A percentile compares a stretch with the other conserved stretches of the same genome.
phyloP scores from a whole-genome alignment of 2,329 filamentous ascomycete species.

The Didymella arachidicola region DNA sequence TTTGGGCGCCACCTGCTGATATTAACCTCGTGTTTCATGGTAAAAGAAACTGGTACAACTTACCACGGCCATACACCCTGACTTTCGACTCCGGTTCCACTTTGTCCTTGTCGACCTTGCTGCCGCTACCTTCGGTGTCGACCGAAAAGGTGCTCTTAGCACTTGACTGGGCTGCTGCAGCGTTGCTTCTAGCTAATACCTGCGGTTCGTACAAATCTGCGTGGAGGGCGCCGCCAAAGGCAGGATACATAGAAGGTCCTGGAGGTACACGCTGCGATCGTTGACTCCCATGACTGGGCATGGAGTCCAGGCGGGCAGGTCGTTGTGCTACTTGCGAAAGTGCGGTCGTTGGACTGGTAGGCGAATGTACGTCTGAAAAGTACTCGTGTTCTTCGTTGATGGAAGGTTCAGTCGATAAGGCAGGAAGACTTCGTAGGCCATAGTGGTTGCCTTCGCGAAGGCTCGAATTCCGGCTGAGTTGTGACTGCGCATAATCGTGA shows the following conservation, averaged over 20 bases:
- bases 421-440: constrained; percentile 35
- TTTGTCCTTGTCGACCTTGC: constrained; percentile 53
- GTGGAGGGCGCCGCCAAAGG: constrained; percentile 34
- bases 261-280: constrained; percentile 30
- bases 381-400: constrained; percentile 40
- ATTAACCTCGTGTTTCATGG: constrained; percentile 43
- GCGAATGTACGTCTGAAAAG: constrained; percentile 42
- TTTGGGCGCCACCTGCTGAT: constrained; percentile 59
- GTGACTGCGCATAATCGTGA: constrained; percentile 28
- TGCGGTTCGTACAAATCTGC: constrained; percentile 42
- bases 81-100: constrained; percentile 59
- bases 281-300: constrained; percentile 30
- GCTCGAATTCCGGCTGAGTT: constrained; percentile 41
- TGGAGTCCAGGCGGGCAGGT: constrained; percentile 41
- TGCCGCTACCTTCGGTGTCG: constrained; percentile 47
- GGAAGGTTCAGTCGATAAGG: constrained; percentile 30
- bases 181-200: constrained; percentile 5
- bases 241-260: constrained; percentile 33
- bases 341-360: constrained; percentile 33
- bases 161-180: constrained; percentile 37
- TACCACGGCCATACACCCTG: constrained; percentile 64
- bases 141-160: constrained; percentile 53
- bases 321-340: constrained; percentile 30
- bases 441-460: constrained; percentile 31
- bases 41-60: constrained; percentile 34